These are phyloP conservation scores for Torrubiellomyces zombiae DNA, from an alignment of 2,329 filamentous ascomycete species.

Conservation along the genomic window DNA sequence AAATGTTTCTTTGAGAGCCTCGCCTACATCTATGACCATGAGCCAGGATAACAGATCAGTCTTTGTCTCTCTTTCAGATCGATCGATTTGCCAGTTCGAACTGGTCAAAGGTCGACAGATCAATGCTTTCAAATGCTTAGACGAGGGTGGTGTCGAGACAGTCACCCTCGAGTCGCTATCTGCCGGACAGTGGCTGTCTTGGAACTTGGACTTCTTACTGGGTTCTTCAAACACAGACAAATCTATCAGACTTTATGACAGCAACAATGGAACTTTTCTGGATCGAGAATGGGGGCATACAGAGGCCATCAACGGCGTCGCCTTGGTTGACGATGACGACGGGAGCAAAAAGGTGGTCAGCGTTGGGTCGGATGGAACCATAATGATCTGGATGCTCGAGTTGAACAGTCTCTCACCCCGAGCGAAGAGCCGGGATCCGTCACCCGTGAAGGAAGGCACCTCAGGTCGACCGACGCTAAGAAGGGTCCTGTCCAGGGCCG, in stretches of 20 bases:
- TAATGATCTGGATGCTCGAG: conserved; percentile 61
- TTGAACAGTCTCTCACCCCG: conserved; percentile 25
- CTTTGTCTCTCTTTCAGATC: conserved; percentile 43
- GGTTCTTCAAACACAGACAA: conserved; percentile 94
- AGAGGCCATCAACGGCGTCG: conserved; percentile 76
- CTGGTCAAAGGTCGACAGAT: conserved; percentile 52
- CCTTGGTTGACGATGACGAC: conserved; percentile 46
- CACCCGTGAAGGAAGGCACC: conserved; percentile 33
- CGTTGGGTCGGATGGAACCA: conserved; percentile 62
- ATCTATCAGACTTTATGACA: conserved; percentile 79
- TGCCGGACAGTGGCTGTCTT: conserved; percentile 37
- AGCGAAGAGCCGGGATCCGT: conserved; percentile 32
- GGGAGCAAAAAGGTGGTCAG: conserved; percentile 47
- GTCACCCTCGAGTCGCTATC: conserved; percentile 70
- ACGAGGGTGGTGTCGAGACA: conserved; percentile 64
- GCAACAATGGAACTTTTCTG: conserved; percentile 57
- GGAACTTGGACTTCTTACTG: conserved; percentile 50
- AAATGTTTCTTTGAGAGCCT: conserved; percentile 69
- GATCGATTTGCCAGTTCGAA: conserved; percentile 43
- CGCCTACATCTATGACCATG: conserved; percentile 70
- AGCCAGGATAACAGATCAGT: conserved; percentile 42
- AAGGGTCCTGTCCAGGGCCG: conserved; percentile 71
- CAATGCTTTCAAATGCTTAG: conserved; percentile 65
- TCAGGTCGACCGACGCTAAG: conserved; percentile 58
- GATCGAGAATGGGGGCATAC: conserved; percentile 92